Base-by-base conservation (phyloP, 169 alveolate genomes). In the Eimeria nieschulzi region DNA sequence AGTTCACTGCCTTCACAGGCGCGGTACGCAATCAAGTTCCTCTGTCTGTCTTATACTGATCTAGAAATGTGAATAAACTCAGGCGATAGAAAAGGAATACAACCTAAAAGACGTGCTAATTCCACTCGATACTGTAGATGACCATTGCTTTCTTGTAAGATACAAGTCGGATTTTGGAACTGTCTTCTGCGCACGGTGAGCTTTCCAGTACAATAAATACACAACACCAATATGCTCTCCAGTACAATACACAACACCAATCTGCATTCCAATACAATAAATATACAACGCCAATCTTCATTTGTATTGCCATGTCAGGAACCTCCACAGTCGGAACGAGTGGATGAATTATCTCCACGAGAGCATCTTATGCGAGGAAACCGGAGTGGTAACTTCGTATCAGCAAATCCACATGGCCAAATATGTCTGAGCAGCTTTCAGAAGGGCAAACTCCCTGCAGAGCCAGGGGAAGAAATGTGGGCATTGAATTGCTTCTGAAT, bases 401-500 rank as follows among this genome's bases (percentile, higher is more conserved):
- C 0, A 39, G n/a, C 15, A 15, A 1, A 2, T 7, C 2, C 17
- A 13, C 19, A 51, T 39, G 7, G 8, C 19, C 33, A 25, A 23
- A 23, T 8, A 71, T 8, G 2, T 25, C 9, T 71, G 19, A 23
- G 9, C 63, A 54, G 55, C 56, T n/a, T 46, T 10, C 76, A 86
- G 92, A 86, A 72, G 21, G 92, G 92, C 76, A 86, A n/a, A 73
- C 85, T 86, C n/a, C 86, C 92, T 9, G 92, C 92, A 17, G 92
- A 86, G 70, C 84, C 92, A 5, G 92, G 92, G 17, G 71, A 72
- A 23, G 92, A 86, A 26, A 64, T 86, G 92, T 86, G 61, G n/a
- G 83, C 54, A 7, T 17, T 10, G 6, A 2, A 15, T 15, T 59
- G 15, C 0, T n/a, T 15, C 17, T 2, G 68, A 59, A n/a, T 23